Base-by-base conservation (phyloP, 805 yeast species). In the Torulaspora microellipsoides region DNA sequence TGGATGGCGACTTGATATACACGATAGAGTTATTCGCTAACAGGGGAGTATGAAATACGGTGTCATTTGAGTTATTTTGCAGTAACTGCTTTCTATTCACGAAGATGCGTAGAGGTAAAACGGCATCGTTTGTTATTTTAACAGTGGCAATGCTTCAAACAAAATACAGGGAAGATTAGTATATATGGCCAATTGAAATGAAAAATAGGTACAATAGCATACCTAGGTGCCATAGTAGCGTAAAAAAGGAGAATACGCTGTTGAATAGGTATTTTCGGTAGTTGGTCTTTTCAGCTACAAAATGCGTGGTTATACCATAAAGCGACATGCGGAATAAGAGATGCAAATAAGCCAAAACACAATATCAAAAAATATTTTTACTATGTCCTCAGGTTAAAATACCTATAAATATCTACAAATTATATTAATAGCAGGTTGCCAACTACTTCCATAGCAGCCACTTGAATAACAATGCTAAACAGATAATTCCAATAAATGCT, bases 21-120 rank as follows among this genome's bases (percentile, higher is more conserved):
- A 64, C 52, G 2, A 64, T 60, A 3, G 68, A 62, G 46, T 62
- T 64, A 34, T 58, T 64, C 1, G 68, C 59, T n/a, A 62, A 45
- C 10, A 64, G 40, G 0, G 68, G 68, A 4, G 67, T 60, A 27
- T 64, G 63, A 35, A 64, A 59, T 4, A 58, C 40, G 1, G 62
- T 45, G 6, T 52, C 47, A 8, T 42, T 40, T 12, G 53, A 34
- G 40, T 38, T 49, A 34, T 53, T 62, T 25, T 54, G 47, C 13
- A 58, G 34, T n/a, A 62, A 29, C 38, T 57, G 55, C 36, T 54
- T 55, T 27, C 67, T 51, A 38, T 62, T 62, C 27, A 62, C 48
- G 43, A 58, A 62, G 15, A 62, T 49, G 17, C 63, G 40, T 10
- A 62, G 28, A 1, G 62, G 63, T 5, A 62, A 40, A 3, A 55